These are phyloP conservation scores for Penicillium lividum DNA, from an alignment of 495 filamentous ascomycete genomes.

Conservation along the genomic window DNA sequence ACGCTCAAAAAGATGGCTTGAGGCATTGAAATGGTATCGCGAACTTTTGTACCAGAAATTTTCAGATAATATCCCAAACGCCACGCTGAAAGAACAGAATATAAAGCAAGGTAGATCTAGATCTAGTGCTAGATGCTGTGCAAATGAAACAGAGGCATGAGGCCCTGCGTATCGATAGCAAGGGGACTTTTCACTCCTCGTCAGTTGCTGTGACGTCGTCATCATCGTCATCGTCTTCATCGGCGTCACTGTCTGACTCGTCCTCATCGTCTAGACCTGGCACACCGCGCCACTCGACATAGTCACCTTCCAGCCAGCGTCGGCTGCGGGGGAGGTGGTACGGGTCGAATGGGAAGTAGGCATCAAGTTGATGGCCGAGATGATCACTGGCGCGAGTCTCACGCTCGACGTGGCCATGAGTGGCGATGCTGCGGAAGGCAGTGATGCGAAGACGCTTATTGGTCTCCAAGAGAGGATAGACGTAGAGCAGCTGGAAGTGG, in stretches of 20 bases:
- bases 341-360: slow-evolving; percentile 96
- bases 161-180: not conserved
- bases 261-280: slow-evolving; percentile 68
- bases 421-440: slow-evolving; percentile 51
- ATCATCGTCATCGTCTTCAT: slow-evolving; percentile 33
- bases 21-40: slow-evolving; percentile 23
- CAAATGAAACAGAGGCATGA: slow-evolving; percentile 1
- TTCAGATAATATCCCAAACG: slow-evolving; percentile 19
- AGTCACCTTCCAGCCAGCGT: slow-evolving; percentile 82
- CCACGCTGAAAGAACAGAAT: slow-evolving; percentile 27
- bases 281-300: slow-evolving; percentile 79
- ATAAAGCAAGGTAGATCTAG: slow-evolving; percentile 9
- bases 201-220: slow-evolving; percentile 41
- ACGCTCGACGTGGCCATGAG: slow-evolving; percentile 50
- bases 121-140: not conserved
- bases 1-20: slow-evolving; percentile 18
- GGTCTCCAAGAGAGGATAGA: slow-evolving; percentile 81
- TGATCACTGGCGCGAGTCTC: slow-evolving; percentile 65
- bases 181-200: slow-evolving; percentile 28
- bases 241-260: slow-evolving; percentile 48
- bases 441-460: slow-evolving; percentile 83
- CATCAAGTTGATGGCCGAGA: slow-evolving; percentile 77
- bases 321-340: slow-evolving; percentile 84
- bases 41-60: slow-evolving; percentile 21
- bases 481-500: slow-evolving; percentile 82